Percentiles rank a stretch among this genome's conserved stretches.
These are phyloP conservation scores for Clohesyomyces aquaticus DNA, from an alignment of 495 filamentous ascomycete species.

Conservation along the genomic window DNA sequence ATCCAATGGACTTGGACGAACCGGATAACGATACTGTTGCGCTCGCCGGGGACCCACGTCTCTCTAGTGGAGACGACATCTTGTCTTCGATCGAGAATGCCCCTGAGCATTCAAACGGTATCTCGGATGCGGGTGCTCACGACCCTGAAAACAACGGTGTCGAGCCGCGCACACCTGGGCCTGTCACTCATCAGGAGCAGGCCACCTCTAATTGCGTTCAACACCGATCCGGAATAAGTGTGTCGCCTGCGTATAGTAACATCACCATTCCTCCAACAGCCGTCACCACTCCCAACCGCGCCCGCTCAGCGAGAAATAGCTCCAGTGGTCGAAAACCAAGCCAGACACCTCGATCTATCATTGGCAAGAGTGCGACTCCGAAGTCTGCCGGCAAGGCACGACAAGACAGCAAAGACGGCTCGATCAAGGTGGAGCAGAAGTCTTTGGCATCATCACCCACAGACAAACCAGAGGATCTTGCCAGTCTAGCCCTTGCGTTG, in stretches of 20 bases:
- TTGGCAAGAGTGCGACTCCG: constrained; percentile 16
- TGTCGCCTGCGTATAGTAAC: constrained; percentile 4
- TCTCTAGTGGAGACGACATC: constrained; percentile 8
- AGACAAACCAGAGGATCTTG: constrained; percentile 7
- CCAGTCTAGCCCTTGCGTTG: constrained; percentile 55
- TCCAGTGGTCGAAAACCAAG: constrained; percentile 19
- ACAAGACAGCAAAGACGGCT: constrained; percentile 17
- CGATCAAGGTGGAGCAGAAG: constrained; percentile 23
- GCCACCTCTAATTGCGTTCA: neutral
- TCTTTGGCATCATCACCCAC: constrained; percentile 7
- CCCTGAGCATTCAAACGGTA: constrained; percentile 11
- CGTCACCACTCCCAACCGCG: neutral
- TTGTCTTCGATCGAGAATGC: constrained; percentile 33
- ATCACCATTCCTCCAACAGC: constrained; percentile 1
- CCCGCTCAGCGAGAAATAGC: constrained; percentile 2
- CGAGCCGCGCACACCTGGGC: constrained; percentile 30
- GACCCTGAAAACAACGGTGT: neutral
- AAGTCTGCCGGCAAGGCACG: constrained; percentile 16
- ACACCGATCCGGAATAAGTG: neutral
- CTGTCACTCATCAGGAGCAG: neutral
- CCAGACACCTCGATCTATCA: constrained; percentile 21
- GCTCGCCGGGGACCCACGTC: neutral
- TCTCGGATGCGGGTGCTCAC: neutral
- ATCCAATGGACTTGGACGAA: constrained; percentile 12
- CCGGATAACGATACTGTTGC: neutral